Percentiles rank a stretch among this genome's conserved stretches.
phyloP scores from a whole-genome alignment of 2,329 filamentous ascomycete species.

The Fusarium redolens region DNA sequence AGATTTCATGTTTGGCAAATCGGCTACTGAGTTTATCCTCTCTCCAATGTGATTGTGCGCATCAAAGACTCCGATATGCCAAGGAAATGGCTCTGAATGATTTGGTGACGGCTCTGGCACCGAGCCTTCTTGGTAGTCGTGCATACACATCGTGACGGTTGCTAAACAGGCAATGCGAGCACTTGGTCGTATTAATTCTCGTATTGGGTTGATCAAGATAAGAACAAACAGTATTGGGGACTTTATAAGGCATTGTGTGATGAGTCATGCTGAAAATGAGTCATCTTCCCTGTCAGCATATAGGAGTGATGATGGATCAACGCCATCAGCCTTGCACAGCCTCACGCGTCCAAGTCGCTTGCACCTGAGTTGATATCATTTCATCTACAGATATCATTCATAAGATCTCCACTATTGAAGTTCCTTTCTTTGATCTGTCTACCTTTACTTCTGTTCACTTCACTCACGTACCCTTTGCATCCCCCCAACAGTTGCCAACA shows the following conservation, averaged over 20 bases:
- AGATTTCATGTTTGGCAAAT: conserved; percentile 30
- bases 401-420: no score
- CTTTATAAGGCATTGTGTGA: background rate
- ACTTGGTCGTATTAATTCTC: background rate
- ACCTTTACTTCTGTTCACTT: no score
- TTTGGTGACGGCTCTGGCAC: background rate
- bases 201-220: background rate
- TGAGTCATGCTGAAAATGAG: background rate
- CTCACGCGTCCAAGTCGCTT: background rate
- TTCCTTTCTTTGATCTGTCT: no score
- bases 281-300: background rate
- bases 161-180: background rate
- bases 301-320: background rate
- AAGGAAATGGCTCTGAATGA: conserved; percentile 32
- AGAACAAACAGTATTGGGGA: background rate
- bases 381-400: no score
- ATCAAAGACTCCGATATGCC: conserved; percentile 49
- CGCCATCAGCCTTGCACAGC: background rate
- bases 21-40: background rate
- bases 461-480: no score
- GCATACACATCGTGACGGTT: conserved; percentile 22
- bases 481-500: no score
- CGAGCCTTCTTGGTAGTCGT: conserved; percentile 3
- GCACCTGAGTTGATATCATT: no score
- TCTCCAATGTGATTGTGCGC: conserved; percentile 42